A percentile compares a stretch with the other conserved stretches of the same genome.
phyloP scores from a whole-genome alignment of 345 rosid genomes.

The Orychophragmus violaceus region DNA sequence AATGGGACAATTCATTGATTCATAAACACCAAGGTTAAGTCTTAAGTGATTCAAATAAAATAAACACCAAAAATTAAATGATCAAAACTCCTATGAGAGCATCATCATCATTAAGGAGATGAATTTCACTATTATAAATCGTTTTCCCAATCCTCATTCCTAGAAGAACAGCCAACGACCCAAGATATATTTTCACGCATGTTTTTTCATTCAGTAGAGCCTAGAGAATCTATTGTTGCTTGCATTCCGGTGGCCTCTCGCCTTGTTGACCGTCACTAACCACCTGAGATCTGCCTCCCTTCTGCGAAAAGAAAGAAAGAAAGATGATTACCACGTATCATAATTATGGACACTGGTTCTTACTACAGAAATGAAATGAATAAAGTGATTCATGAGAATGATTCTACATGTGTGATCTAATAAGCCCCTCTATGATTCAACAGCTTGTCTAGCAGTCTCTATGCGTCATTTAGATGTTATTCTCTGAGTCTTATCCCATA shows the following conservation, averaged over 20 bases:
- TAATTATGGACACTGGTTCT: neutral
- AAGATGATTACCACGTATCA: neutral
- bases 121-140: neutral
- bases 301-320: slow-evolving; percentile 30
- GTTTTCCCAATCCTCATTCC: neutral
- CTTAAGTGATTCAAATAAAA: neutral
- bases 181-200: neutral
- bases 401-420: neutral
- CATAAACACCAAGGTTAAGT: neutral
- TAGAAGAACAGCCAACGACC: neutral
- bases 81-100: slow-evolving; percentile 14
- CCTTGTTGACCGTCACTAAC: slow-evolving; percentile 46
- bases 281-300: slow-evolving; percentile 38
- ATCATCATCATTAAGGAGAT: neutral
- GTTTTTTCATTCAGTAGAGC: neutral
- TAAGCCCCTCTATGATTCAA: neutral
- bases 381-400: neutral
- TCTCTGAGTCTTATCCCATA: neutral
- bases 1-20: neutral
- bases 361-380: neutral
- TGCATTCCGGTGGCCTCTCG: slow-evolving; percentile 86
- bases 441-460: neutral
- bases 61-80: neutral
- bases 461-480: neutral
- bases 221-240: slow-evolving; percentile 57